Conservation (phyloP, 2,329 filamentous ascomycete genomes). For the Fusarium virguliforme region DNA sequence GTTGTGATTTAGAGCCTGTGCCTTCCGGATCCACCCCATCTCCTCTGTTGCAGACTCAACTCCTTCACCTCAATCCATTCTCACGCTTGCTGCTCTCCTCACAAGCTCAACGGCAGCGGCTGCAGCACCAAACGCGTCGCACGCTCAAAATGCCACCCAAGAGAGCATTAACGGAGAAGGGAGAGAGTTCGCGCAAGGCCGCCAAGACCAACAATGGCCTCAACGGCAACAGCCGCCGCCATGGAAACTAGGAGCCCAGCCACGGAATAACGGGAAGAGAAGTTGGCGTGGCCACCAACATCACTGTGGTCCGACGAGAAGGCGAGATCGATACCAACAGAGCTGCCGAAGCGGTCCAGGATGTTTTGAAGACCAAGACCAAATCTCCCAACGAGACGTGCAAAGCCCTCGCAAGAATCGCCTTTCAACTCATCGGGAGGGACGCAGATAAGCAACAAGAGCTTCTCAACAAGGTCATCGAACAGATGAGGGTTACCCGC, state of each 20-base stretch:
- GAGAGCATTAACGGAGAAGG: not conserved
- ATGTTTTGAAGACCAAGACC: not conserved
- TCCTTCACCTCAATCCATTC: not conserved
- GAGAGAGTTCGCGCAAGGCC: not conserved
- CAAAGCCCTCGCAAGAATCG: not conserved
- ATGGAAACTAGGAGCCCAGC: not conserved
- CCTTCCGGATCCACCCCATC: not conserved
- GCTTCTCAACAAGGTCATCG: not conserved
- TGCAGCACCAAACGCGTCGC: not conserved
- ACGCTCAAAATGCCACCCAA: not conserved
- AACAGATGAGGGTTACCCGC: not conserved
- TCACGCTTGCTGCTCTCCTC: too few species aligned
- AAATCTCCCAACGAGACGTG: not conserved
- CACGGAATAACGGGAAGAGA: not conserved
- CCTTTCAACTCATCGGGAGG: not conserved
- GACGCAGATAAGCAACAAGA: not conserved
- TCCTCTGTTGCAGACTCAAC: not conserved
- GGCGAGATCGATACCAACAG: not conserved
- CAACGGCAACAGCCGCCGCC: not conserved
- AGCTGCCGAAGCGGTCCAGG: not conserved
- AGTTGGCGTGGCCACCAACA: not conserved
- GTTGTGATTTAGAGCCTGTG: too few species aligned
- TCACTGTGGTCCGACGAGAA: not conserved
- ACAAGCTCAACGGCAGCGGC: too few species aligned
- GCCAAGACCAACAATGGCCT: not conserved